Evolutionary conservation across 805 yeast genomes (phyloP), one percentile per base, ranked within the genome.

Genomic region (Wickerhamomyces tratensis): DNA sequence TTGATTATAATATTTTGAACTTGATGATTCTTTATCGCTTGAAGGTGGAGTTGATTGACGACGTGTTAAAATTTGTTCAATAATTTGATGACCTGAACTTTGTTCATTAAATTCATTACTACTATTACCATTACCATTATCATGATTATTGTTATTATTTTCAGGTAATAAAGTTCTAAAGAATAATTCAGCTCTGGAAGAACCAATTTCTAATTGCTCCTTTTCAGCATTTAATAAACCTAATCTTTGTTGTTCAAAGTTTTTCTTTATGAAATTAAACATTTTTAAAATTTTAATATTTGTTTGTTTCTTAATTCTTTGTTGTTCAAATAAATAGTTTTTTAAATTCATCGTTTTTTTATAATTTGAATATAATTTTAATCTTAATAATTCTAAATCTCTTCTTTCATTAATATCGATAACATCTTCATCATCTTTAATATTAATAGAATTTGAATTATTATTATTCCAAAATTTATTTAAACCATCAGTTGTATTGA

Each of bases 261-360:
- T 62, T 13, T 48, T 48, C 45, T 66, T 66, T 29, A 63, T 46
- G 37, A 55, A 63, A 7, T 56, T 52, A 40, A 67, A 47, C 34
- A 64, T 51, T 2, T 45, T 45, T 14, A 60, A 49, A 38, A 63
- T 44, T 6, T 53, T 58, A 3, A 54, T 44, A 49, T 41, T 54
- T 38, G 42, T 58, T 35, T 42, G 61, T 45, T 46, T 43, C 43
- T 61, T 58, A 3, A 53, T 44, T 36, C 56, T 62, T 14, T 52
- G 25, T 4, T 55, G 39, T 29, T 57, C 61, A 7, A 51, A 45
- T 14, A 58, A 47, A 41, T 51, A 64, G 6, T 45, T 43, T 12
- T 48, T 49, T 33, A 56, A 30, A 8, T 55, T 52, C 34, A 56
- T 54, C 33, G 57, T 50, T 30, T 54, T 50, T 34, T 47, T 47